These are phyloP conservation scores for Arthromyces matolae DNA, from an alignment of 768 basidiomycete species.

Conservation along the genomic window DNA sequence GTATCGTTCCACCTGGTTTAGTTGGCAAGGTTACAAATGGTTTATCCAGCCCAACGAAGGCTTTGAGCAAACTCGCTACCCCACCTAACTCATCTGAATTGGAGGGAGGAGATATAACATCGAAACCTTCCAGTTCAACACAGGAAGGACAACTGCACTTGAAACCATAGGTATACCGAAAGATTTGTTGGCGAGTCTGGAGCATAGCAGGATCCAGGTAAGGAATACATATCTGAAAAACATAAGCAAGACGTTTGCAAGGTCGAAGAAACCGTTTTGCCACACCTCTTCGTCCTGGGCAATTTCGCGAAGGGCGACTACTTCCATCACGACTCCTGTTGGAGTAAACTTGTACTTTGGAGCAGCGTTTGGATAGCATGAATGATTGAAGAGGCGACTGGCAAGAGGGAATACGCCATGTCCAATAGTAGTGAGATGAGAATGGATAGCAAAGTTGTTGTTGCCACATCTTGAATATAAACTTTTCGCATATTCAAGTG, in stretches of 20 bases:
- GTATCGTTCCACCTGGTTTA: constrained; percentile 34
- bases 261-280: constrained; percentile 2
- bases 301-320: constrained; percentile 62
- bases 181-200: constrained; percentile 54
- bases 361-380: constrained; percentile 71
- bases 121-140: constrained; percentile 35
- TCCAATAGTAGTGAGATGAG: constrained; percentile 63
- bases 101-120: constrained; percentile 35
- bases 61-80: constrained; percentile 31
- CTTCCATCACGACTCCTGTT: constrained; percentile 50
- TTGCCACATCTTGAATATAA: constrained; percentile 67
- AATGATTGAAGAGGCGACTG: constrained; percentile 82
- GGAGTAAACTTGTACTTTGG: constrained; percentile 50
- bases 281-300: constrained; percentile 60
- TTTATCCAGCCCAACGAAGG: constrained; percentile 33
- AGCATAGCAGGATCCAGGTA: constrained; percentile 77
- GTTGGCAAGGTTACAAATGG: constrained; percentile 25
- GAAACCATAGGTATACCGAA: constrained; percentile 66
- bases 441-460: constrained; percentile 79
- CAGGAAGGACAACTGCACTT: constrained; percentile 61
- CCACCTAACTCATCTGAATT: constrained; percentile 26
- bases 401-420: constrained; percentile 77
- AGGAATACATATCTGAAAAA: constrained; percentile 60
- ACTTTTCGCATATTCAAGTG: constrained; percentile 24
- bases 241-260: background rate